These are phyloP conservation scores for Chloris gayana DNA, from an alignment of 176 grass and related monocot genomes.

Conservation along the genomic window DNA sequence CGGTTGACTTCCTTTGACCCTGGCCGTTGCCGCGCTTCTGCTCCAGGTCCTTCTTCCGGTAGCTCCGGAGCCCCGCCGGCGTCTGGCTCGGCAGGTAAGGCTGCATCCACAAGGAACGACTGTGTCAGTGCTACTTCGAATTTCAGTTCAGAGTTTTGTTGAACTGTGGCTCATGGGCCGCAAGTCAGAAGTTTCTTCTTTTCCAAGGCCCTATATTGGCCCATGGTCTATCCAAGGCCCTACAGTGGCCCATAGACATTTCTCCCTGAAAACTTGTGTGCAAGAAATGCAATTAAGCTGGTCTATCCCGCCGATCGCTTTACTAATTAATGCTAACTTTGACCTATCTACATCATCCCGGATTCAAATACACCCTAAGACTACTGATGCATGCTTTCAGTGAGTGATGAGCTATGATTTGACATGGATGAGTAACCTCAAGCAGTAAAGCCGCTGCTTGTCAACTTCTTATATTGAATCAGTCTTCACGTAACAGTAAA, in stretches of 20 bases:
- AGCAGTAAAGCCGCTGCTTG: no score
- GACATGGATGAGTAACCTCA: neutral
- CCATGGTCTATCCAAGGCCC: neutral
- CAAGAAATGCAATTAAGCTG: neutral
- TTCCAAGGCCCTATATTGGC: neutral
- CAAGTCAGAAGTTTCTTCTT: neutral
- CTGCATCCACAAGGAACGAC: conserved; percentile 22
- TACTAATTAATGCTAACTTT: neutral
- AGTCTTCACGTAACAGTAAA: neutral
- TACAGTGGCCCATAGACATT: no score
- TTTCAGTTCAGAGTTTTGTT: neutral
- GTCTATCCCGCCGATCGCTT: neutral
- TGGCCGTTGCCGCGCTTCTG: conserved; percentile 52
- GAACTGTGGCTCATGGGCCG: neutral
- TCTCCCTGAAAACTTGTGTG: neutral
- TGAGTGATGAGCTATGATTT: neutral
- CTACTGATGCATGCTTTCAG: no score
- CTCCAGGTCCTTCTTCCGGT: conserved; percentile 56
- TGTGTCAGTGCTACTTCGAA: neutral
- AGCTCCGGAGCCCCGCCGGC: conserved; percentile 50
- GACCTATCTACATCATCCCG: neutral
- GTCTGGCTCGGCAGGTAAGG: conserved; percentile 73
- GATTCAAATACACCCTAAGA: neutral
- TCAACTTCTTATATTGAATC: neutral
- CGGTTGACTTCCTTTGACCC: conserved; percentile 53